Conservation (phyloP, 192 early-diverging fungal genomes). For the Entomortierella parvispora region DNA sequence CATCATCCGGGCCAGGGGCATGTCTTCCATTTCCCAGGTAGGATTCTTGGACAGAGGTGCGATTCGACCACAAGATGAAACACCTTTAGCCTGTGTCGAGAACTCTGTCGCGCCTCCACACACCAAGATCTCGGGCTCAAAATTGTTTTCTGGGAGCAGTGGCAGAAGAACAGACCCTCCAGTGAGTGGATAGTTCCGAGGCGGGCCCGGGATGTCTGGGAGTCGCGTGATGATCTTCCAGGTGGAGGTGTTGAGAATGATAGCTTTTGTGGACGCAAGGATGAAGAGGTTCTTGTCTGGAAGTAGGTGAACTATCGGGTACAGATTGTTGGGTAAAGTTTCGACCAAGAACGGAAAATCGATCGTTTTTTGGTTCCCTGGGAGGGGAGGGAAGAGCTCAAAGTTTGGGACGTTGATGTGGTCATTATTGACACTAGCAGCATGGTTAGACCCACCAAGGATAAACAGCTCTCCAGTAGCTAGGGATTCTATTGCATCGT, state of each 20-base stretch:
- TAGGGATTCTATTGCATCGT: conserved; percentile 22
- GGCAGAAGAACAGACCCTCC: conserved; percentile 56
- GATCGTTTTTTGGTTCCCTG: conserved; percentile 43
- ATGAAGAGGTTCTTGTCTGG: conserved; percentile 63
- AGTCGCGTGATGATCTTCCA: conserved; percentile 54
- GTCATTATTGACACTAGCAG: conserved; percentile 53
- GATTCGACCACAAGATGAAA: conserved; percentile 53
- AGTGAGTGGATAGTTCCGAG: conserved; percentile 64
- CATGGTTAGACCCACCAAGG: conserved; percentile 63
- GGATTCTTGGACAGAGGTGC: conserved; percentile 34
- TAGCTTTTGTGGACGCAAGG: conserved; percentile 55
- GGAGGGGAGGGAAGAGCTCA: conserved; percentile 50
- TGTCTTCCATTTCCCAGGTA: conserved; percentile 51
- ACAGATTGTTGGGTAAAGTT: conserved; percentile 53
- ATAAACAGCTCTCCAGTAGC: conserved; percentile 61
- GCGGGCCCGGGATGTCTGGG: conserved; percentile 56
- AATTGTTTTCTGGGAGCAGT: conserved; percentile 41
- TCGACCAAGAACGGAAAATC: conserved; percentile 52
- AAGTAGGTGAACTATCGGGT: conserved; percentile 60
- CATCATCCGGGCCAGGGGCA: conserved; percentile 52
- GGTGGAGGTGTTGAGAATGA: conserved; percentile 57
- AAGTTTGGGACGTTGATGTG: conserved; percentile 60
- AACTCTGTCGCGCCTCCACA: conserved; percentile 48
- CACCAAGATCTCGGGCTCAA: conserved; percentile 48
- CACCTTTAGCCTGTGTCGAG: conserved; percentile 34